These are phyloP conservation scores for Leishmania aethiopica DNA, from an alignment of 208 protist genomes.

Conservation along the genomic window DNA sequence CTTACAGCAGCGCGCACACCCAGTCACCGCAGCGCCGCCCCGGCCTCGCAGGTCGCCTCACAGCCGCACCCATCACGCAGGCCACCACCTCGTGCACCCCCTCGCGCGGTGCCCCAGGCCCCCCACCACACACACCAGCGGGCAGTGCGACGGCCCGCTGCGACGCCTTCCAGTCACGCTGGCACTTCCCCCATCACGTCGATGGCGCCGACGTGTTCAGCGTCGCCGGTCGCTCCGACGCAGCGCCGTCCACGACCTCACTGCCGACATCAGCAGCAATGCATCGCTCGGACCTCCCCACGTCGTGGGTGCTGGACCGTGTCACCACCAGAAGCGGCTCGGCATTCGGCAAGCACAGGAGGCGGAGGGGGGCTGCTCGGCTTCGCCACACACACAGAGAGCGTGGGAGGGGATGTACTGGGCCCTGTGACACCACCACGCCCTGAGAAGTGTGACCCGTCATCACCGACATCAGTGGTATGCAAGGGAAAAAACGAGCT, in stretches of 20 bases:
- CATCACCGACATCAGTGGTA: no score
- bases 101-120: background rate
- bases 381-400: background rate
- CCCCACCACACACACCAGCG: background rate
- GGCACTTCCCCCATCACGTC: background rate
- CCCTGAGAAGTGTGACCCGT: no score
- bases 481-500: background rate
- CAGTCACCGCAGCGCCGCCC: background rate
- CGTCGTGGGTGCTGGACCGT: background rate
- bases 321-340: background rate
- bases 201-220: background rate
- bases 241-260: no score
- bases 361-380: no score
- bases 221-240: no score
- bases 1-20: no score
- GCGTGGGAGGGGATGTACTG: no score
- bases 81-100: no score
- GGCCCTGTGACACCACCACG: background rate
- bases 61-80: background rate
- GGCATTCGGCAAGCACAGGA: background rate
- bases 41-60: no score
- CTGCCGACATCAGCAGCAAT: no score
- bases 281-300: no score
- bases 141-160: background rate
- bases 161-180: background rate